Evolutionary conservation across 495 filamentous ascomycete genomes (phyloP).

Genomic region (Hypoxylon lienhwacheense): DNA sequence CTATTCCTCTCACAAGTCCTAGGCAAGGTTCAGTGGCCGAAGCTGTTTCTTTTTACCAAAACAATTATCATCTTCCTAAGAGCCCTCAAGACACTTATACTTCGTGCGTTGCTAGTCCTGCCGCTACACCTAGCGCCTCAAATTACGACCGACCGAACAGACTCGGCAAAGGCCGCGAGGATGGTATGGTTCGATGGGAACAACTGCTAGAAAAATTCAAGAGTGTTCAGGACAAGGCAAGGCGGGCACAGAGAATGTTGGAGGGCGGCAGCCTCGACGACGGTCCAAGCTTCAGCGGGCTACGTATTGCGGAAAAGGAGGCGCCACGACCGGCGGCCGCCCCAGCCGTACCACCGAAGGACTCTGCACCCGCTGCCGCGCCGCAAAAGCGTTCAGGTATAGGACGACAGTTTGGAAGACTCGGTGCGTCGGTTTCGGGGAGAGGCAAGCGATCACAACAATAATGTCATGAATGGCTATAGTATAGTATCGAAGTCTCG

Average conservation of each 20-base stretch:
- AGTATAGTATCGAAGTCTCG: neutral
- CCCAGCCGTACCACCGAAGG: slow-evolving; percentile 48
- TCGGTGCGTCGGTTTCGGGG: slow-evolving; percentile 67
- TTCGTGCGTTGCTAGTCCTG: slow-evolving; percentile 46
- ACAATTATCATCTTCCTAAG: slow-evolving; percentile 24
- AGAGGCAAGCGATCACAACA: slow-evolving; percentile 52
- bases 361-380: slow-evolving; percentile 38
- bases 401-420: slow-evolving; percentile 66
- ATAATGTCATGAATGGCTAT: slow-evolving; percentile 19
- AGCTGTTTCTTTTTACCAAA: slow-evolving; percentile 41
- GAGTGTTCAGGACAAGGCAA: slow-evolving; percentile 78
- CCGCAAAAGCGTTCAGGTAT: slow-evolving; percentile 63
- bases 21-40: slow-evolving; percentile 48
- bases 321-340: slow-evolving; percentile 35
- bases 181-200: slow-evolving; percentile 82
- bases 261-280: slow-evolving; percentile 46
- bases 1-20: slow-evolving; percentile 31
- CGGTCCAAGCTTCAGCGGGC: slow-evolving; percentile 40
- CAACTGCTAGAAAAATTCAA: slow-evolving; percentile 98
- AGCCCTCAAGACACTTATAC: slow-evolving; percentile 38
- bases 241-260: slow-evolving; percentile 48
- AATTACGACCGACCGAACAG: slow-evolving; percentile 78
- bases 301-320: slow-evolving; percentile 50
- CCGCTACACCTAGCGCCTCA: slow-evolving; percentile 49
- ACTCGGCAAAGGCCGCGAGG: slow-evolving; percentile 75